These are phyloP conservation scores for Boletus tomentosulus DNA, from an alignment of 768 basidiomycete species.

Conservation along the genomic window DNA sequence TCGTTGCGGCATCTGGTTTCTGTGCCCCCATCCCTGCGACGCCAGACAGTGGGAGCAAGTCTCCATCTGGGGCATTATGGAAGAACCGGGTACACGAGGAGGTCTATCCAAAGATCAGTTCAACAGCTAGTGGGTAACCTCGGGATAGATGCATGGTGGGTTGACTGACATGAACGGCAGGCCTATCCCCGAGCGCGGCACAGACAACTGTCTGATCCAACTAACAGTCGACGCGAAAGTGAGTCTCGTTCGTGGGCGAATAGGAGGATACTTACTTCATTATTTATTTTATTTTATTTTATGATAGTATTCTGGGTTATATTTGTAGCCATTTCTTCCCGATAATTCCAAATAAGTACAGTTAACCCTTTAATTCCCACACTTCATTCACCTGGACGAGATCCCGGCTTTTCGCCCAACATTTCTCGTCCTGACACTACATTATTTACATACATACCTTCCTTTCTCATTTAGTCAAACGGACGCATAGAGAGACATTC, in stretches of 20 bases:
- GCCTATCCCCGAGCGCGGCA: neutral
- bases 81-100: conserved; percentile 23
- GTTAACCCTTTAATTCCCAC: neutral
- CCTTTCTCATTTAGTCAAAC: too few species aligned
- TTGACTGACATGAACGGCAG: conserved; percentile 4
- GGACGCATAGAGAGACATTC: too few species aligned
- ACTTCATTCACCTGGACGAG: neutral
- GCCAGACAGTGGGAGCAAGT: neutral
- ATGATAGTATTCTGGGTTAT: too few species aligned
- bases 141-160: neutral
- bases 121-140: conserved; percentile 5
- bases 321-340: neutral
- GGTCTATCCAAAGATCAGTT: conserved; percentile 8
- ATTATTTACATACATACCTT: too few species aligned
- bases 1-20: neutral
- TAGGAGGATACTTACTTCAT: neutral
- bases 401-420: too few species aligned
- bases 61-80: conserved; percentile 10
- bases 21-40: neutral
- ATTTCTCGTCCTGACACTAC: too few species aligned
- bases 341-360: neutral
- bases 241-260: neutral
- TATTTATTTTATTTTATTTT: neutral
- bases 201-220: neutral
- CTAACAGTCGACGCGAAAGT: neutral